Base-by-base conservation (phyloP, 2,329 filamentous ascomycete genomes). In the Ceratocystis huliohia region DNA sequence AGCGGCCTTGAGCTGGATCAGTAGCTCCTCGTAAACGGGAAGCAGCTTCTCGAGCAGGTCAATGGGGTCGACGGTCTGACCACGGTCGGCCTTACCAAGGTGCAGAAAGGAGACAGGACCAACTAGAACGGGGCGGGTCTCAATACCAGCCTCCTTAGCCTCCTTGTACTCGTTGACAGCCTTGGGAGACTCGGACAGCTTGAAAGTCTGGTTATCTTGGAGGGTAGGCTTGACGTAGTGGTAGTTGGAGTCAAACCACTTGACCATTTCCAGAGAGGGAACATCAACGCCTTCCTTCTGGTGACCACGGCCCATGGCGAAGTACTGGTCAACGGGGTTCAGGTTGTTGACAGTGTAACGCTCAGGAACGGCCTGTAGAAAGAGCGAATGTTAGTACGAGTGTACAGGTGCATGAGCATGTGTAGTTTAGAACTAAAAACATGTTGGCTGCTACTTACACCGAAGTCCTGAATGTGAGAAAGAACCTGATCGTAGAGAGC, bases 201-300 rank as follows among this genome's bases (percentile, higher is more conserved):
- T 92, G 87, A 99, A 99, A 75, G 84, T 87, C 85, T 99, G 94
- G 84, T 89, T 88, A 81, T 96, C 88, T 81, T 96, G 91, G 72
- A 99, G 86, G 70, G 94, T 96, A 71, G 94, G 94, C 87, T 97
- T 97, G 81, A 97, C 94, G 79, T 99, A 99, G 85, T 97, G 94
- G 88, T 99, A 99, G 88, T 99, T 99, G 71, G 91, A 96, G 84
- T 99, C 94, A 77, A 99, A 99, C 94, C 94, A 99, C 85, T 99
- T 99, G 74, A 99, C 94, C 94, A 99, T 99, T 85, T 99, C 94
- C 79, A 96, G 82, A 75, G 84, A 85, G 73, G 93, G 91, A 71
- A 97, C 94, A 79, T 99, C 94, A 73, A 97, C 84, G 78, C 89
- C 85, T 75, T 87, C 85, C 86, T 91, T 95, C 82, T 99, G 94